Evolutionary conservation across 208 protist species (phyloP).

Genomic region (Leishmania braziliensis): DNA sequence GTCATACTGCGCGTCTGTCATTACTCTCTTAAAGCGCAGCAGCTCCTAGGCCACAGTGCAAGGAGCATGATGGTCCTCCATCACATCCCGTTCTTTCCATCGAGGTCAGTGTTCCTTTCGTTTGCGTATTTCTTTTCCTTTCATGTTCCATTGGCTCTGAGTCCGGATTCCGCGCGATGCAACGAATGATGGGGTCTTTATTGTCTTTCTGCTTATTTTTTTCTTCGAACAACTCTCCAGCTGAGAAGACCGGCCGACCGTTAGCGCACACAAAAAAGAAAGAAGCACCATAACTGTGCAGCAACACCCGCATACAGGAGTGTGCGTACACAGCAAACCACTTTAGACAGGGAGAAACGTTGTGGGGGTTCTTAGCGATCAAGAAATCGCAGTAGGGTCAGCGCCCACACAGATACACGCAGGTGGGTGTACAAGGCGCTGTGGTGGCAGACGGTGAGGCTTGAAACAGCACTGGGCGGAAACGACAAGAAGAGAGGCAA

Average conservation of each 20-base stretch:
- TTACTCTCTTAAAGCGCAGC: too few species aligned
- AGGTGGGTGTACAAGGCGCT: neutral
- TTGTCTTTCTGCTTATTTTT: neutral
- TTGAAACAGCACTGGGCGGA: neutral
- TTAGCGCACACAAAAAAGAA: neutral
- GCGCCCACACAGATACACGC: neutral
- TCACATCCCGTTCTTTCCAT: too few species aligned
- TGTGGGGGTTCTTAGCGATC: neutral
- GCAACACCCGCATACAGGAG: slow-evolving; percentile 1
- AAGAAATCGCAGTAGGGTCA: neutral
- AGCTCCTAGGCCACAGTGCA: neutral
- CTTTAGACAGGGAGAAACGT: neutral
- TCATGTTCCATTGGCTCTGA: neutral
- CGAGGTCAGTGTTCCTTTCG: neutral
- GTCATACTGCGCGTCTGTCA: neutral
- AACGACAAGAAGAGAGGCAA: neutral
- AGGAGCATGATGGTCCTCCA: neutral
- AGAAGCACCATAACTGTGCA: neutral
- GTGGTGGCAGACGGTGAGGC: neutral
- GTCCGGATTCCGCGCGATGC: too few species aligned
- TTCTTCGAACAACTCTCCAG: neutral
- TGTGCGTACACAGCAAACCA: neutral
- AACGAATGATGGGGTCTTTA: too few species aligned
- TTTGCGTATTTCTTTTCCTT: neutral
- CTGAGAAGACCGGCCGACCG: neutral